Evolutionary conservation across 306 rosid genomes (phyloP), one percentile per base, ranked within the genome.

Genomic region (Biancaea sappan): DNA sequence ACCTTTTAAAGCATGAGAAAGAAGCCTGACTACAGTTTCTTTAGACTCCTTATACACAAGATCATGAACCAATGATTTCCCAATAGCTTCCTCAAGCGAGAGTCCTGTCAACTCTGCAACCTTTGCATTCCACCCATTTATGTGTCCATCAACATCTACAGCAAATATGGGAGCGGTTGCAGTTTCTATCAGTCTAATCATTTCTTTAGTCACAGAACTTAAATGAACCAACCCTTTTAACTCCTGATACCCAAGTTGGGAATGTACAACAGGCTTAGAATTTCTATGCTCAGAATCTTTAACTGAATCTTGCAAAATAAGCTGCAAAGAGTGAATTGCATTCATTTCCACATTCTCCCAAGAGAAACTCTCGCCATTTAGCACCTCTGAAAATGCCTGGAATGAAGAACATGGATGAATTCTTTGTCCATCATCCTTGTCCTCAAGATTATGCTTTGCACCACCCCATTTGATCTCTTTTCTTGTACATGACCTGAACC

Each of bases 311-410:
- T 97, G 86, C 76, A 91, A 77, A 71, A 94, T 88, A 69, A 94
- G 92, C 91, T 87, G 97, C 84, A 94, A 68, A 24, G 97, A 91
- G 89, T 91, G 97, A 78, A 94, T 89, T 32, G 96, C 98, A 77
- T 90, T 96, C 97, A 91, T 88, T 76, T 90, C 97, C n/a, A 92
- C 94, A 54, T 89, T 89, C 73, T 93, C 98, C 98, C 97, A 91
- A 1, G 90, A 87, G 85, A 88, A 75, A 77, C 98, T 94, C 19
- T 92, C 91, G 83, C 96, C 89, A 72, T 94, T 94, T 25, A 86
- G 97, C 73, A 94, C 98, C 86, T 94, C 98, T 65, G 89, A 24
- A 73, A 94, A 94, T 4, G 98, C 98, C 87, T 91, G 85, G 85
- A 94, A 94, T 2, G 98, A 94, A 71, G 98, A 94, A 15, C 97